phyloP scores from a whole-genome alignment of 2,329 filamentous ascomycete species.

The Apiospora hydei region DNA sequence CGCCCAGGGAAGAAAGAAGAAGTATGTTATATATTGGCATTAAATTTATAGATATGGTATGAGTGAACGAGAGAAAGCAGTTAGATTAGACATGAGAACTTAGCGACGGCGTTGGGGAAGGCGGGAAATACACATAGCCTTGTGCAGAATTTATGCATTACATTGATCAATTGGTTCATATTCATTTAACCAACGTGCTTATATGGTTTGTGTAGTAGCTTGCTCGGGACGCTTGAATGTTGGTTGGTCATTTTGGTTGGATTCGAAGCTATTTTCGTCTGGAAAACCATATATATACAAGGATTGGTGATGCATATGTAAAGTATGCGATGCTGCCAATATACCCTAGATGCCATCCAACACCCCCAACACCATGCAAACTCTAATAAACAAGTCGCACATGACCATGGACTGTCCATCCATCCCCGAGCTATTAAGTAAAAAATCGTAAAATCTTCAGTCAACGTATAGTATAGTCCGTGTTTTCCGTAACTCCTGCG shows the following conservation, averaged over 20 bases:
- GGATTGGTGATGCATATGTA: slow-evolving; percentile 7
- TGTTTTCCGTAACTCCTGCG: background rate
- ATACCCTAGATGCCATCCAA: background rate
- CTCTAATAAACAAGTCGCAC: background rate
- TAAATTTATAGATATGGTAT: background rate
- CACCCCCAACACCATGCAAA: slow-evolving; percentile 10
- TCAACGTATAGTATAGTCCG: background rate
- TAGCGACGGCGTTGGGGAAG: slow-evolving; percentile 16
- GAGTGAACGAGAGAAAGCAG: background rate
- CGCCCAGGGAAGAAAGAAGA: background rate
- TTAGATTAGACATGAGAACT: background rate
- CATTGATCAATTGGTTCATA: background rate
- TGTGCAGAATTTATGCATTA: background rate
- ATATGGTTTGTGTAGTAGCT: background rate
- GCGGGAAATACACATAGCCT: background rate
- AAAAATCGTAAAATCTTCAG: background rate
- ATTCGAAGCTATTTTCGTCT: slow-evolving; percentile 6
- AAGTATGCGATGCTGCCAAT: slow-evolving; percentile 1
- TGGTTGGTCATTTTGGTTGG: background rate
- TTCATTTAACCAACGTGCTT: too few species aligned
- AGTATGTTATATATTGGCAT: background rate
- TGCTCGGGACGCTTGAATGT: background rate
- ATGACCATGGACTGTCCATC: background rate
- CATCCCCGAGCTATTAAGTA: background rate
- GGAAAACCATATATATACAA: background rate